Evolutionary conservation across 331 rosid genomes (phyloP), one percentile per base, ranked within the genome.

Genomic region (Rhamnella rubrinervis): DNA sequence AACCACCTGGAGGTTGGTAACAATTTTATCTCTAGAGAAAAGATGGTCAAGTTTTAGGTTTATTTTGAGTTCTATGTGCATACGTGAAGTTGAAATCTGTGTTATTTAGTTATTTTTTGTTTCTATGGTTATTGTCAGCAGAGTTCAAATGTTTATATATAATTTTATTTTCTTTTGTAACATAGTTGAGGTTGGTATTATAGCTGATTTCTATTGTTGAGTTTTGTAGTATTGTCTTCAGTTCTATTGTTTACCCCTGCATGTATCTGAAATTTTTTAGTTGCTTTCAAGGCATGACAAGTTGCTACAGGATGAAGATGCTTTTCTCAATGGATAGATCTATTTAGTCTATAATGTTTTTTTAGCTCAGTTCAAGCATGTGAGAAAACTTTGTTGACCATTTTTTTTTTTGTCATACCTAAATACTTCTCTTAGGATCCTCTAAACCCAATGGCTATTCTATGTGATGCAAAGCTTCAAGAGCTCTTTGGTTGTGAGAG

Each of bases 401-500:
- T 67, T 51, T 72, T 68, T 59, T 57, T 63, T 66, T 38, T n/a
- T 2, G 13, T 53, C 71, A 17, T 13, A 58, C 9, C 70, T 75
- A 41, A 62, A 72, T 73, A 64, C 82, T 35, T 77, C 61, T 65
- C 47, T 18, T 59, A 88, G 97, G 97, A 88, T 79, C 96, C 96
- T 44, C 17, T 75, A 65, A 91, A 81, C 83, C 91, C 87, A 44
- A 83, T 85, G 96, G 86, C 82, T 40, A 81, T 88, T 56, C 31
- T 74, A 60, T 91, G 96, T 64, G 96, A 91, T 74, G 80, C 85
- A 63, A 91, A 86, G 86, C 91, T 88, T 71, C 91, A 76, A 64
- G 96, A 88, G 79, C 78, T 91, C 66, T 88, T 91, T 56, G 92
- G 97, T 77, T 86, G 91, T 72, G 89, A 80, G 66, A 91, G 89